A percentile compares a stretch with the other conserved stretches of the same genome.
phyloP scores from a whole-genome alignment of 139 green algal species.

The Volvox africanus region DNA sequence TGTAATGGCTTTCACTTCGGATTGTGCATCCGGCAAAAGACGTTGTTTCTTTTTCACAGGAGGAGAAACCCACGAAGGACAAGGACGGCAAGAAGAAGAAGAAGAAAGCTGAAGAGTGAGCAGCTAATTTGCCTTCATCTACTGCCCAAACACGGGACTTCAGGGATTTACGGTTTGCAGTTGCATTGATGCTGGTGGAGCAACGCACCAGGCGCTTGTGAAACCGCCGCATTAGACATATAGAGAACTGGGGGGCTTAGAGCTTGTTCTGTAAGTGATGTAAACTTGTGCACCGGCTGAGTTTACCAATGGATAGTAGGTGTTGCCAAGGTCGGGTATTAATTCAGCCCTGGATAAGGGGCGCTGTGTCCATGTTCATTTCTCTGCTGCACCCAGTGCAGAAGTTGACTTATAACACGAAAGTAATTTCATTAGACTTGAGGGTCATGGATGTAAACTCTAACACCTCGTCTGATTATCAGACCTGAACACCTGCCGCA shows the following conservation, averaged over 20 bases:
- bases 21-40: too few species aligned
- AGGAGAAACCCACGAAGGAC: slow-evolving; percentile 23
- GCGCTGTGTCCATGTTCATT: not conserved
- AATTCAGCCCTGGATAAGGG: not conserved
- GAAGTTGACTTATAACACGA: too few species aligned
- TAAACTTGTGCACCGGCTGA: not conserved
- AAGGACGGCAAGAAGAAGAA: slow-evolving; percentile 32
- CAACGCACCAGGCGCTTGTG: slow-evolving; percentile 43
- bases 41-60: not conserved
- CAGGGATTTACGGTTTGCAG: not conserved
- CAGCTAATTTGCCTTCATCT: too few species aligned
- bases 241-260: slow-evolving; percentile 7
- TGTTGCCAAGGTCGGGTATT: not conserved
- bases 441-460: too few species aligned
- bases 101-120: slow-evolving; percentile 20
- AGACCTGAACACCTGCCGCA: too few species aligned
- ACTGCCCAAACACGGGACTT: too few species aligned
- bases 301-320: not conserved
- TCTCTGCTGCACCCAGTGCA: too few species aligned
- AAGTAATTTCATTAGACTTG: too few species aligned
- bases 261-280: not conserved
- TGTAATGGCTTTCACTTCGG: too few species aligned
- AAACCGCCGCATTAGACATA: not conserved
- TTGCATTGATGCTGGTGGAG: not conserved
- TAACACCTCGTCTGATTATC: too few species aligned